Conservation (phyloP, 768 basidiomycete species). For the Dacryopinax primogenitus region DNA sequence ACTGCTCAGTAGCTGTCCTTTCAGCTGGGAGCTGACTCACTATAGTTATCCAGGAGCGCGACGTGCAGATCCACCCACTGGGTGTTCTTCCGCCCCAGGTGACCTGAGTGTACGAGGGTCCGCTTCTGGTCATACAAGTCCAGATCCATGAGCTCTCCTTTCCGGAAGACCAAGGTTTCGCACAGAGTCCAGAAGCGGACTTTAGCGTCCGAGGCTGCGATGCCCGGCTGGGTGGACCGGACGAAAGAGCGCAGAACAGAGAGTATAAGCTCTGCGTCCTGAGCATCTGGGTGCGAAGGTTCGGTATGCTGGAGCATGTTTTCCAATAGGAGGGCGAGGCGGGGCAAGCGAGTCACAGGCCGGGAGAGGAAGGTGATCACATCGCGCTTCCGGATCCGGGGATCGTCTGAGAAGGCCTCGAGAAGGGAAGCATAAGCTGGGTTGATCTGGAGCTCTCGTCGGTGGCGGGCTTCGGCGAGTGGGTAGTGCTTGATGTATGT, state of each 20-base stretch:
- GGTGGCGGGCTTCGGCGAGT: slow-evolving; percentile 68
- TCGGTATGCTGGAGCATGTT: slow-evolving; percentile 54
- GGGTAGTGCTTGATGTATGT: slow-evolving; percentile 81
- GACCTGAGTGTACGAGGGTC: slow-evolving; percentile 53
- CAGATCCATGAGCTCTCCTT: slow-evolving; percentile 81
- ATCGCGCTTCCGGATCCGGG: slow-evolving; percentile 60
- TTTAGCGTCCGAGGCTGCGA: slow-evolving; percentile 79
- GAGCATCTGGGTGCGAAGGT: slow-evolving; percentile 61
- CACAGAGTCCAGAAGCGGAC: slow-evolving; percentile 76
- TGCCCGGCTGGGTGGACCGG: slow-evolving; percentile 80
- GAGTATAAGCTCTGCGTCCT: slow-evolving; percentile 55
- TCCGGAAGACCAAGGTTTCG: slow-evolving; percentile 60
- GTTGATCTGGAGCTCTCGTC: slow-evolving; percentile 60
- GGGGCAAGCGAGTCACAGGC: slow-evolving; percentile 77
- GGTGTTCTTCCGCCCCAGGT: slow-evolving; percentile 49
- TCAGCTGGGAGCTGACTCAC: slow-evolving; percentile 31
- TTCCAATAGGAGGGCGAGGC: slow-evolving; percentile 61
- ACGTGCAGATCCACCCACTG: slow-evolving; percentile 59
- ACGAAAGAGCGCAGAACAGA: slow-evolving; percentile 56
- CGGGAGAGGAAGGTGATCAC: slow-evolving; percentile 70
- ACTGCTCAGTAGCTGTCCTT: not conserved
- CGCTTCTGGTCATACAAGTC: slow-evolving; percentile 66
- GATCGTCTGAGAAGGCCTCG: slow-evolving; percentile 46
- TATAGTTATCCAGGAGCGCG: slow-evolving; percentile 62
- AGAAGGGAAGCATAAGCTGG: slow-evolving; percentile 54